Evolutionary conservation across 768 basidiomycete genomes (phyloP).

Genomic region (Baorangia bicolor): DNA sequence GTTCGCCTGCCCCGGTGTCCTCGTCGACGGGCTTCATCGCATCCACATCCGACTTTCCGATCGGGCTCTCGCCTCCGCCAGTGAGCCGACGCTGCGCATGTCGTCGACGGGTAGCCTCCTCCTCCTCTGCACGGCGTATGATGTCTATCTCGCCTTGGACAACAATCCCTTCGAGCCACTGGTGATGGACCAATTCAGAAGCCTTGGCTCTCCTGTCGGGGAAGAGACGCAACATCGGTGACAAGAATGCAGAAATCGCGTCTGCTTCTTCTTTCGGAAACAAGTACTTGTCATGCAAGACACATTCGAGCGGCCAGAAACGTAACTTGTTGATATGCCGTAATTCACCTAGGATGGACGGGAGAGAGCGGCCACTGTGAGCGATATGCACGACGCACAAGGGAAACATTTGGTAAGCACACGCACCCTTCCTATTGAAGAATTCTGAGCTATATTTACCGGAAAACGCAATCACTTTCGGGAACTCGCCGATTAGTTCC

Average conservation of each 20-base stretch:
- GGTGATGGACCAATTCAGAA: conserved; percentile 78
- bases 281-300: conserved; percentile 93
- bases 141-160: conserved; percentile 91
- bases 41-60: conserved; percentile 39
- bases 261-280: conserved; percentile 84
- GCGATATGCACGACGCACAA: background rate
- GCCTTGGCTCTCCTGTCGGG: conserved; percentile 90
- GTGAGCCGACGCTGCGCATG: conserved; percentile 11
- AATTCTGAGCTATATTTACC: conserved; percentile 95
- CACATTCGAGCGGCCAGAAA: conserved; percentile 82
- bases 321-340: conserved; percentile 93
- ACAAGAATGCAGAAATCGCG: conserved; percentile 74
- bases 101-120: conserved; percentile 37
- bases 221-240: conserved; percentile 86
- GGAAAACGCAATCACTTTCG: conserved; percentile 75
- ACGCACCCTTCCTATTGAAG: conserved; percentile 91
- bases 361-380: conserved; percentile 4
- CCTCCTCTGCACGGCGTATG: conserved; percentile 62
- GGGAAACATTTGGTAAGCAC: background rate
- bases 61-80: conserved; percentile 5
- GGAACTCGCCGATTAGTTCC: conserved; percentile 91
- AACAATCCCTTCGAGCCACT: conserved; percentile 81
- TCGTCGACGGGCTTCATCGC: conserved; percentile 81
- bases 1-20: conserved; percentile 7
- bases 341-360: conserved; percentile 59